Percentiles rank a stretch among this genome's conserved stretches.
These are phyloP conservation scores for Camellia japonica DNA, from an alignment of 148 eudicot species.

Conservation along the genomic window DNA sequence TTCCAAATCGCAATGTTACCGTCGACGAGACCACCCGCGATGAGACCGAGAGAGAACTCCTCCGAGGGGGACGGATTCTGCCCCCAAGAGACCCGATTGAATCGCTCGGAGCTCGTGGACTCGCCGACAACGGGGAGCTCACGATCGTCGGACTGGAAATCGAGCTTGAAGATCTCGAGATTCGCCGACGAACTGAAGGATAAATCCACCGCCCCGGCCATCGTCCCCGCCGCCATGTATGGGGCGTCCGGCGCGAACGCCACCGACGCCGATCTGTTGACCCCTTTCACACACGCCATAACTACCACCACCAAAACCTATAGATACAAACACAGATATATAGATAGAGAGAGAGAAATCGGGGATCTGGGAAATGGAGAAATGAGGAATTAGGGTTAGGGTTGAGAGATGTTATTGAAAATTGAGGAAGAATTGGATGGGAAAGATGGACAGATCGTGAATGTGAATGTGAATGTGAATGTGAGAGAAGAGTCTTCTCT, in stretches of 20 bases:
- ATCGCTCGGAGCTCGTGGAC: constrained; percentile 66
- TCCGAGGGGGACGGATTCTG: constrained; percentile 46
- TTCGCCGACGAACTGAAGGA: constrained; percentile 84
- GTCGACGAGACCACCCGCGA: constrained; percentile 82
- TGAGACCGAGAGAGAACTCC: constrained; percentile 57
- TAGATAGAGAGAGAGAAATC: not conserved
- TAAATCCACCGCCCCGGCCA: constrained; percentile 94
- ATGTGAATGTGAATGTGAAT: not conserved
- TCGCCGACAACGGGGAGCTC: constrained; percentile 52
- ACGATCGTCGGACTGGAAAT: constrained; percentile 74
- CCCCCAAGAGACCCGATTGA: constrained; percentile 80
- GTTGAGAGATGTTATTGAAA: not conserved
- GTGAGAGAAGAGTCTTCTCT: not conserved
- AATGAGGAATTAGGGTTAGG: not conserved
- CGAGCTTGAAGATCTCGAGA: constrained; percentile 78
- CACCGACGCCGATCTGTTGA: constrained; percentile 77
- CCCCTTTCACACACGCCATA: constrained; percentile 66
- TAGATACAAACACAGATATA: not conserved
- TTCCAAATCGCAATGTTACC: constrained; percentile 81
- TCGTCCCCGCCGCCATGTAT: constrained; percentile 81
- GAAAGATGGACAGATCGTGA: not conserved
- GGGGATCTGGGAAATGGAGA: not conserved
- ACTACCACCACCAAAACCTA: constrained; percentile 27
- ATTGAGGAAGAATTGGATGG: not conserved
- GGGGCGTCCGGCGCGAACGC: constrained; percentile 80